phyloP scores from a whole-genome alignment of 768 basidiomycete genomes.

The Chalciporus piperatus region DNA sequence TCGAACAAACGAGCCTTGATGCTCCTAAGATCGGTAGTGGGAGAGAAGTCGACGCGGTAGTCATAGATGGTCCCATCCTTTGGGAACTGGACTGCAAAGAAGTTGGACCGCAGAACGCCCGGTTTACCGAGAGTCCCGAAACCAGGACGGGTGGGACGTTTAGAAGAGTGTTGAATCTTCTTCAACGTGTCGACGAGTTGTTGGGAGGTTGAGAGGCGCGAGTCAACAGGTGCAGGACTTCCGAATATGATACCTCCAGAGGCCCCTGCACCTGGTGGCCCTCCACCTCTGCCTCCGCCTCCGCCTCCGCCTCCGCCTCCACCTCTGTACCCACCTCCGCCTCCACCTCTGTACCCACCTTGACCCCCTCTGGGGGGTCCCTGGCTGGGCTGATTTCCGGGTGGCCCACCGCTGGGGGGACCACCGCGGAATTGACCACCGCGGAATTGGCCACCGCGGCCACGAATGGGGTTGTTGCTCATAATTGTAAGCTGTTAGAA shows the following conservation, averaged over 20 bases:
- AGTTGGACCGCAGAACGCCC: slow-evolving; percentile 47
- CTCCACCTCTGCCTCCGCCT: slow-evolving; percentile 17
- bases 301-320: too few relatives aligned
- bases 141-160: slow-evolving; percentile 45
- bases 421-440: slow-evolving; percentile 10
- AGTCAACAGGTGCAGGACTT: slow-evolving; percentile 32
- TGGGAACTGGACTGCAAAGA: slow-evolving; percentile 45
- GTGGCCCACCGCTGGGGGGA: neutral
- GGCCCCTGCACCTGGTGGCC: slow-evolving; percentile 25
- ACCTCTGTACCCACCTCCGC: neutral
- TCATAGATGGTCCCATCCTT: slow-evolving; percentile 39
- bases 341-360: neutral
- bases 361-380: slow-evolving; percentile 2
- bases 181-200: slow-evolving; percentile 30
- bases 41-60: slow-evolving; percentile 41
- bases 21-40: slow-evolving; percentile 34
- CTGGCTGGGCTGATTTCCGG: neutral
- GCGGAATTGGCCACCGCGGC: slow-evolving; percentile 14
- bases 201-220: slow-evolving; percentile 28
- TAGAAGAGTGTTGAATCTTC: slow-evolving; percentile 28
- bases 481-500: neutral
- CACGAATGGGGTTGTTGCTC: slow-evolving; percentile 6
- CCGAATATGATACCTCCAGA: slow-evolving; percentile 31
- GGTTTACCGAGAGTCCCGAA: slow-evolving; percentile 40
- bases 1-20: slow-evolving; percentile 41